Evolutionary conservation across 2,329 filamentous ascomycete species (phyloP).

Genomic region (Fusarium armeniacum): DNA sequence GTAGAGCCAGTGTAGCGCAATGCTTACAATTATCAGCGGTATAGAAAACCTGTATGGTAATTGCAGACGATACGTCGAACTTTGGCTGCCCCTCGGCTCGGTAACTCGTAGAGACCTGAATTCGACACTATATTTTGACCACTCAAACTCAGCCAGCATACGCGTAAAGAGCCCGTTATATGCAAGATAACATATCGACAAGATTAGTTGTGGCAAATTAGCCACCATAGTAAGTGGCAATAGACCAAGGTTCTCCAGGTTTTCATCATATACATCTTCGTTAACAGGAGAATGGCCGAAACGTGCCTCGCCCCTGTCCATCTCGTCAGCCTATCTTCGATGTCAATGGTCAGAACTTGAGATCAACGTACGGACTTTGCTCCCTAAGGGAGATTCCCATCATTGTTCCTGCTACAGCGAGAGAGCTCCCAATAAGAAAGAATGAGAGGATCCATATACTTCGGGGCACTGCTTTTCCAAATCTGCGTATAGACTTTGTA

Average conservation of each 20-base stretch:
- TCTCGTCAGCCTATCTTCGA: not conserved
- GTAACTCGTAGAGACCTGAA: slow-evolving; percentile 39
- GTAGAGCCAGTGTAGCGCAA: slow-evolving; percentile 42
- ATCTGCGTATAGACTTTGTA: not conserved
- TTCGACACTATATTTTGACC: slow-evolving; percentile 25
- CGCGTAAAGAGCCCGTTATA: slow-evolving; percentile 41
- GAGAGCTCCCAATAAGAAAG: slow-evolving; percentile 26
- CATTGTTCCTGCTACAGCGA: slow-evolving; percentile 22
- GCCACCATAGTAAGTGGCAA: slow-evolving; percentile 28
- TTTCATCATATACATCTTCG: not conserved
- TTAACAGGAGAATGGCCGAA: slow-evolving; percentile 29
- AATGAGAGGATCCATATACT: slow-evolving; percentile 32
- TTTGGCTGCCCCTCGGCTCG: slow-evolving; percentile 28
- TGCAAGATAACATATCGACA: slow-evolving; percentile 33
- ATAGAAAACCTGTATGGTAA: slow-evolving; percentile 43
- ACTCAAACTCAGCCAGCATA: slow-evolving; percentile 42
- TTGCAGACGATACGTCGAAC: slow-evolving; percentile 42
- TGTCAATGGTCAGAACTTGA: accelerated
- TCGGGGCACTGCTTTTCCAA: slow-evolving; percentile 26
- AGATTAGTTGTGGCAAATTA: slow-evolving; percentile 31
- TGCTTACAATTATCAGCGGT: slow-evolving; percentile 34
- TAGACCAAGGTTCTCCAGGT: not conserved
- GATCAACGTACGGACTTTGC: slow-evolving; percentile 16
- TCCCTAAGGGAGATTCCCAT: slow-evolving; percentile 3
- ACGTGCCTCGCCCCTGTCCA: not conserved